Evolutionary conservation across 2,329 filamentous ascomycete species (phyloP), one percentile per base, ranked within the genome.

Genomic region (Geoglossum cookeanum): DNA sequence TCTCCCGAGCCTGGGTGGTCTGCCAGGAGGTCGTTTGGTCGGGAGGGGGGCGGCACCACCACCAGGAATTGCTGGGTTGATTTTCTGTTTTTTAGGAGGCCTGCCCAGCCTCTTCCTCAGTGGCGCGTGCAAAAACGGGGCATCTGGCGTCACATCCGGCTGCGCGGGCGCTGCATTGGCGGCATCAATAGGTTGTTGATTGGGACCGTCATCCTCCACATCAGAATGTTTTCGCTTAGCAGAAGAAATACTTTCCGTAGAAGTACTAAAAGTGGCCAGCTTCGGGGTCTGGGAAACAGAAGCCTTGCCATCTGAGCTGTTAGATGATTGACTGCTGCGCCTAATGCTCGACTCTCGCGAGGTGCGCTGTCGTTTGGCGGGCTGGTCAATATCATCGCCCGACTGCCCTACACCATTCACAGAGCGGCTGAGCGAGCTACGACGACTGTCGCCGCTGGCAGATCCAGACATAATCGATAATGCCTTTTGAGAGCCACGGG

Each of bases 231-330:
- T 53, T 35, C 33, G 49, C 49, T 53, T 53, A 35, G 49, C 29
- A 3, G 49, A 53, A 53, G 30, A 35, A 53, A 53, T 35, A 53
- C 49, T 53, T 53, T 35, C 49, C 9, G 49, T 33, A 35, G 48
- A 33, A 52, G 49, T 53, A 53, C 49, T 53, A 33, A 53, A 53
- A 37, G 49, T 35, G n/a, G 5, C 49, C 30, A 53, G 49, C 32
- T 53, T 53, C 29, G 49, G 49, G 30, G 30, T 32, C 32, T 33
- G 35, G 3, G 33, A 35, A 53, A 35, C 22, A 22, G 33, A 35
- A 37, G 15, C 49, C 22, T 35, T 53, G 29, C 4, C 49, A 37
- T 53, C 33, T 37, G 49, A 53, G 30, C 30, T 27, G 30, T 17
- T 9, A 37, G 49, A 53, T 53, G 49, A 53, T 9, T 53, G 49